phyloP scores from a whole-genome alignment of 352 stramenopile genomes.

The Phytophthora pistaciae region DNA sequence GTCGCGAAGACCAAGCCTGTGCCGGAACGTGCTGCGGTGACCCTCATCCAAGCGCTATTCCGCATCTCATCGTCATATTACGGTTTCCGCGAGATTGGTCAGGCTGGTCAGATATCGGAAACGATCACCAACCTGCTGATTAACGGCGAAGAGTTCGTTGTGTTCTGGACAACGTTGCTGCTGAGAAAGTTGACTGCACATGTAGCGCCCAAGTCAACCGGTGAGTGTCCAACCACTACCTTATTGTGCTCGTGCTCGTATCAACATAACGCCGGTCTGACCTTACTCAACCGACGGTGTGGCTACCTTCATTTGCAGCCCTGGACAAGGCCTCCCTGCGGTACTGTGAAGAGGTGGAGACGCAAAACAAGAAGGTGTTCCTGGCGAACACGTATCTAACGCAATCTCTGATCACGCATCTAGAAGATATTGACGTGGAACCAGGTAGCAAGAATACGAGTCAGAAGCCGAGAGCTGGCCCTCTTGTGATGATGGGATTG shows the following conservation, averaged over 20 bases:
- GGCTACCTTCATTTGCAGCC: conserved; percentile 37
- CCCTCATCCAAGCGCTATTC: conserved; percentile 85
- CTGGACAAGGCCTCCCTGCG: conserved; percentile 59
- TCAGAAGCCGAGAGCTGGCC: conserved; percentile 36
- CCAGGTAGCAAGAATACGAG: conserved; percentile 24
- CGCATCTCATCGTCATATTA: conserved; percentile 89
- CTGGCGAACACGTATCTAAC: conserved; percentile 78
- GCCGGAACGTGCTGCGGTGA: conserved; percentile 69
- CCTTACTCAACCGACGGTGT: conserved; percentile 5
- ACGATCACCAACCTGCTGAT: conserved; percentile 80
- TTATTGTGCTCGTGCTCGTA: not conserved
- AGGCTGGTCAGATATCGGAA: conserved; percentile 81
- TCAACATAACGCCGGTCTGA: not conserved
- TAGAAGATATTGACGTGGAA: conserved; percentile 71
- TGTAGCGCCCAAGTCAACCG: conserved; percentile 38
- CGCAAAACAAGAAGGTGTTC: conserved; percentile 81
- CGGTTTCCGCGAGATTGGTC: conserved; percentile 85
- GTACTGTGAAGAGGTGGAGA: conserved; percentile 76
- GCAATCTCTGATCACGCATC: conserved; percentile 64
- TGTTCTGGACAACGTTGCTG: conserved; percentile 89
- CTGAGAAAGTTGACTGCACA: conserved; percentile 74
- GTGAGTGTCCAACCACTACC: conserved; percentile 45
- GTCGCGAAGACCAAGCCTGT: conserved; percentile 76
- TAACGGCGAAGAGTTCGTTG: conserved; percentile 85
- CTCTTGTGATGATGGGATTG: conserved; percentile 92